Percentiles rank a stretch among this genome's conserved stretches.
phyloP scores from a whole-genome alignment of 192 early-diverging fungal genomes.

The Coemansia furcata region DNA sequence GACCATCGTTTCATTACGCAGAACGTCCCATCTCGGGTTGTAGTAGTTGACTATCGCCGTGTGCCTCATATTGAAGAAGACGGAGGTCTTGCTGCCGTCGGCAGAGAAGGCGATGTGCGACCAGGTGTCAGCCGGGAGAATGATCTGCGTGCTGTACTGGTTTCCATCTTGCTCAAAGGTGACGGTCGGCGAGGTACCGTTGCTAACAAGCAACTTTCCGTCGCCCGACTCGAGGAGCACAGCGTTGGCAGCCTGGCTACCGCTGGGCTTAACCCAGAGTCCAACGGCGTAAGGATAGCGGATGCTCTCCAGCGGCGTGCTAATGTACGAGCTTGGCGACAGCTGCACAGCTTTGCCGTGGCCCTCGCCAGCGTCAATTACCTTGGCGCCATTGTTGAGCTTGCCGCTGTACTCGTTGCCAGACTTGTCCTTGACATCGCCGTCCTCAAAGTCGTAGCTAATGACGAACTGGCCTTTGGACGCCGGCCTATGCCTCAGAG shows the following conservation, averaged over 20 bases:
- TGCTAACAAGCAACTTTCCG: slow-evolving; percentile 40
- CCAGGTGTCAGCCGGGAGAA: slow-evolving; percentile 27
- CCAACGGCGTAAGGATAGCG: slow-evolving; percentile 41
- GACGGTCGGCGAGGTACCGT: slow-evolving; percentile 21
- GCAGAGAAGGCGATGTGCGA: slow-evolving; percentile 46
- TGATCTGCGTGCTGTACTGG: slow-evolving; percentile 41
- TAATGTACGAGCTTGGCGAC: slow-evolving; percentile 26
- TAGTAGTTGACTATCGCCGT: slow-evolving; percentile 34
- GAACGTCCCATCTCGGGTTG: slow-evolving; percentile 39
- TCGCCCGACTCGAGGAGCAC: slow-evolving; percentile 41
- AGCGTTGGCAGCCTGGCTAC: slow-evolving; percentile 29
- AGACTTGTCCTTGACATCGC: slow-evolving; percentile 31
- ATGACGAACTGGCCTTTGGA: slow-evolving; percentile 42
- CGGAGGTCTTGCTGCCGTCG: slow-evolving; percentile 23
- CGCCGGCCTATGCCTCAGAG: slow-evolving; percentile 28
- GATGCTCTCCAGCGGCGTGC: slow-evolving; percentile 40
- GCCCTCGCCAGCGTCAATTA: slow-evolving; percentile 37
- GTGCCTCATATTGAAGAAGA: slow-evolving; percentile 42
- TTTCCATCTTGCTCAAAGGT: slow-evolving; percentile 45
- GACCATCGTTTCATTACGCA: slow-evolving; percentile 39
- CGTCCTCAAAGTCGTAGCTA: slow-evolving; percentile 45
- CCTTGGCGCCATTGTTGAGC: slow-evolving; percentile 41
- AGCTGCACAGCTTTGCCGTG: slow-evolving; percentile 44
- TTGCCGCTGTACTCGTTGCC: slow-evolving; percentile 45
- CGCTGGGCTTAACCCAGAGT: slow-evolving; percentile 46